These are phyloP conservation scores for Leccinum subgranulosum DNA, from an alignment of 768 basidiomycete species.

Conservation along the genomic window DNA sequence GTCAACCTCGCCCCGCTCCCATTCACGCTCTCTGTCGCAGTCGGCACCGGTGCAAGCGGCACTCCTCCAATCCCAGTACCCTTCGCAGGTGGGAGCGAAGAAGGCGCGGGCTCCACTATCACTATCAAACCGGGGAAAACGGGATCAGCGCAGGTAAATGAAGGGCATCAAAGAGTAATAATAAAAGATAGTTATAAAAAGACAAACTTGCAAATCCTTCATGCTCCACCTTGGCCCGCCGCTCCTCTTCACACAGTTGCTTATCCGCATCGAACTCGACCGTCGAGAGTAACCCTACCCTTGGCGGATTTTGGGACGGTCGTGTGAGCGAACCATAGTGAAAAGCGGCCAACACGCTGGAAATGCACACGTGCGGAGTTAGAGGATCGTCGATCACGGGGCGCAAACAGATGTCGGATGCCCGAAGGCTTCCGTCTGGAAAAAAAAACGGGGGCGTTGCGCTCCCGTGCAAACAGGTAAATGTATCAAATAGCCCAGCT, in stretches of 20 bases:
- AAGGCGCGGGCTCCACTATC: constrained; percentile 41
- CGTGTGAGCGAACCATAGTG: constrained; percentile 71
- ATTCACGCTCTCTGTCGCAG: constrained; percentile 8
- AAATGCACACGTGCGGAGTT: neutral
- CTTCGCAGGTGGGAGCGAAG: constrained; percentile 21
- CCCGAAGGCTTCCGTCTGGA: constrained; percentile 13
- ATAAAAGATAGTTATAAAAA: neutral
- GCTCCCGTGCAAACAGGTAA: neutral
- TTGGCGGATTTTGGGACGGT: constrained; percentile 65
- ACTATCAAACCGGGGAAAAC: constrained; percentile 26
- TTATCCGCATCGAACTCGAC: constrained; percentile 54
- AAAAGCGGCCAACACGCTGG: constrained; percentile 64
- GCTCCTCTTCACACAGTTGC: constrained; percentile 34
- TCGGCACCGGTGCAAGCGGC: constrained; percentile 24
- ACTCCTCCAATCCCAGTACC: constrained; percentile 29
- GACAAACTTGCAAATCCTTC: constrained; percentile 29
- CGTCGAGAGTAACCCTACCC: constrained; percentile 70
- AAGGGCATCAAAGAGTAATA: neutral
- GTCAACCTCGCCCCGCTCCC: neutral
- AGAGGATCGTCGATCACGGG: neutral
- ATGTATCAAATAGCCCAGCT: neutral
- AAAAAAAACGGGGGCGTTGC: neutral
- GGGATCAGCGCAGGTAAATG: neutral
- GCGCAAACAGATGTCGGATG: constrained; percentile 5
- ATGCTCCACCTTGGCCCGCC: constrained; percentile 30